Conservation (phyloP, 139 green algal genomes). For the Chlamydomonas urium region DNA sequence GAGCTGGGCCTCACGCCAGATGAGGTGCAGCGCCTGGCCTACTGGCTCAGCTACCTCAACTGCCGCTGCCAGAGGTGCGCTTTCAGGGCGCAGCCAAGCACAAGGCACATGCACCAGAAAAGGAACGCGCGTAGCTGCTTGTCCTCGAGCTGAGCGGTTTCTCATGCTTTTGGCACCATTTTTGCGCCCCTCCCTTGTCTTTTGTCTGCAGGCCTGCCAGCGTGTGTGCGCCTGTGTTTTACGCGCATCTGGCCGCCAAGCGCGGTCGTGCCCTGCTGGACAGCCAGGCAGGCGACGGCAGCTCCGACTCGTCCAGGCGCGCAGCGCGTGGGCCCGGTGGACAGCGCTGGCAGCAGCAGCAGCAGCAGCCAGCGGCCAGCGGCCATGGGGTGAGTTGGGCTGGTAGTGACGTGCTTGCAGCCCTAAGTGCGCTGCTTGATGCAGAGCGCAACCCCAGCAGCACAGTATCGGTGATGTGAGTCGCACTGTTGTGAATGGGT, state of each 20-base stretch:
- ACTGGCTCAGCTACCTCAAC: conserved; percentile 3
- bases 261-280: background rate
- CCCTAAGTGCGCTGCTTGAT: no score
- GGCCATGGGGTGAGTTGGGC: no score
- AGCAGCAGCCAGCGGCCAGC: no score
- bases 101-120: background rate
- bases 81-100: background rate
- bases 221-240: background rate
- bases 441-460: no score
- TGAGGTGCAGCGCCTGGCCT: conserved; percentile 10
- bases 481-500: no score
- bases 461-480: no score
- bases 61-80: conserved; percentile 4
- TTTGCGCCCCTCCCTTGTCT: background rate
- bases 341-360: no score
- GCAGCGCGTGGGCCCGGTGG: no score
- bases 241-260: background rate
- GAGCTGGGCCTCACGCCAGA: conserved; percentile 7
- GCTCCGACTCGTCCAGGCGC: background rate
- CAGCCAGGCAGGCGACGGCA: background rate
- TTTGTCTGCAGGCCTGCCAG: conserved; percentile 2
- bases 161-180: background rate
- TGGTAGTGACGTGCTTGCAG: no score
- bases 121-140: background rate
- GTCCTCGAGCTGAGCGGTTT: background rate